Conservation (phyloP, 768 basidiomycete species). For the Collybia sordida region DNA sequence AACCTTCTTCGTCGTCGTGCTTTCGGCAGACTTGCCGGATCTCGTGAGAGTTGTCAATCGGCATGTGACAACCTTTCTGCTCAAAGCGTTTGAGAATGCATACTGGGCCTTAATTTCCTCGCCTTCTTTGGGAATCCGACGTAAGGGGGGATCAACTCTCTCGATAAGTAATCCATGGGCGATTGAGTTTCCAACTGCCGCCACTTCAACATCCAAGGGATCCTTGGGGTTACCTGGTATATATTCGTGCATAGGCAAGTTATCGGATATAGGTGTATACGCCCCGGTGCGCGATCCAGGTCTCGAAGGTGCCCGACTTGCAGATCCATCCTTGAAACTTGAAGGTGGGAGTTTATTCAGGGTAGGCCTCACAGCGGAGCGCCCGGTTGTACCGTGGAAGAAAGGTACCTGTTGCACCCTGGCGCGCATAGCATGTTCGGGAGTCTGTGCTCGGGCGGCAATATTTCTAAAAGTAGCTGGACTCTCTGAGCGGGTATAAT, state of each 20-base stretch:
- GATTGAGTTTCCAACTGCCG: slow-evolving; percentile 69
- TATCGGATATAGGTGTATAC: slow-evolving; percentile 58
- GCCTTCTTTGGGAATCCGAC: slow-evolving; percentile 61
- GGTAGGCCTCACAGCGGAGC: slow-evolving; percentile 38
- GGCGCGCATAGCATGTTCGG: slow-evolving; percentile 61
- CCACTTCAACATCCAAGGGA: slow-evolving; percentile 82
- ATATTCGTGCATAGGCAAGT: slow-evolving; percentile 59
- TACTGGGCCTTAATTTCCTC: slow-evolving; percentile 86
- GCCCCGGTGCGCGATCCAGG: slow-evolving; percentile 66
- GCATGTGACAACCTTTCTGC: slow-evolving; percentile 75
- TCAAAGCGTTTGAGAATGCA: slow-evolving; percentile 71
- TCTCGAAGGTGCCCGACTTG: slow-evolving; percentile 59
- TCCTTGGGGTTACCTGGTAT: slow-evolving; percentile 66
- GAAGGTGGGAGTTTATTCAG: slow-evolving; percentile 62
- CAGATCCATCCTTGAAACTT: slow-evolving; percentile 65
- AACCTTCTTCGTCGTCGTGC: slow-evolving; percentile 74
- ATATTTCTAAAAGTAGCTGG: slow-evolving; percentile 39
- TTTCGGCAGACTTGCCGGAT: slow-evolving; percentile 45
- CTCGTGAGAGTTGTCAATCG: slow-evolving; percentile 78
- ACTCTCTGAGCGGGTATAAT: slow-evolving; percentile 50
- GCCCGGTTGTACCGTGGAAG: slow-evolving; percentile 42
- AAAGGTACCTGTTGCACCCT: slow-evolving; percentile 59
- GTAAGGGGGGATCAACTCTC: slow-evolving; percentile 78
- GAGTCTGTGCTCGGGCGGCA: slow-evolving; percentile 62
- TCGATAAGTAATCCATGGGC: slow-evolving; percentile 77